phyloP scores from a whole-genome alignment of 345 rosid species.

The Sisymbrium altissimum region DNA sequence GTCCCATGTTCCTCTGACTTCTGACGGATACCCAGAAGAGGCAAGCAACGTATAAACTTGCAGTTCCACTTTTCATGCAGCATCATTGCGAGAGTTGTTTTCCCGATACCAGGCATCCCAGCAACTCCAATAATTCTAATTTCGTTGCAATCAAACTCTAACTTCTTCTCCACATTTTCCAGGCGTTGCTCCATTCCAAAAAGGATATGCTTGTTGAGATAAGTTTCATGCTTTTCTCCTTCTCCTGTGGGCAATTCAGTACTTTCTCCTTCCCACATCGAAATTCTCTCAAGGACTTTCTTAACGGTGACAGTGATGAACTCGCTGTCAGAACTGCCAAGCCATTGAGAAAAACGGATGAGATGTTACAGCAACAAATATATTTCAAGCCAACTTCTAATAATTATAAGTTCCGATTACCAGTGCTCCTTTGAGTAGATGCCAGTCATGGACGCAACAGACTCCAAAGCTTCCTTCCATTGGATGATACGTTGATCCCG shows the following conservation, averaged over 20 bases:
- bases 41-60: neutral
- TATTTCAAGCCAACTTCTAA: neutral
- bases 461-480: constrained; percentile 10
- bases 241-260: neutral
- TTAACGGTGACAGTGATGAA: neutral
- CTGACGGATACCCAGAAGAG: neutral
- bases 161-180: neutral
- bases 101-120: constrained; percentile 19
- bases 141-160: neutral
- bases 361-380: no score
- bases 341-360: no score
- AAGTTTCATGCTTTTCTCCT: neutral
- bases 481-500: neutral
- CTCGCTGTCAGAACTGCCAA: neutral
- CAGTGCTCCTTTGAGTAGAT: neutral
- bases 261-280: neutral
- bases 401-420: neutral
- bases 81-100: constrained; percentile 1
- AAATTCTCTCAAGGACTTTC: neutral
- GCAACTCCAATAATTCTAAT: constrained; percentile 22
- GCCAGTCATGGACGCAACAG: neutral
- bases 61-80: neutral
- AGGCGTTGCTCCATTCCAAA: neutral
- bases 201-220: neutral
- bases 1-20: neutral